Evolutionary conservation across 2,329 filamentous ascomycete species (phyloP).

Genomic region (Pseudogymnoascus sp.): DNA sequence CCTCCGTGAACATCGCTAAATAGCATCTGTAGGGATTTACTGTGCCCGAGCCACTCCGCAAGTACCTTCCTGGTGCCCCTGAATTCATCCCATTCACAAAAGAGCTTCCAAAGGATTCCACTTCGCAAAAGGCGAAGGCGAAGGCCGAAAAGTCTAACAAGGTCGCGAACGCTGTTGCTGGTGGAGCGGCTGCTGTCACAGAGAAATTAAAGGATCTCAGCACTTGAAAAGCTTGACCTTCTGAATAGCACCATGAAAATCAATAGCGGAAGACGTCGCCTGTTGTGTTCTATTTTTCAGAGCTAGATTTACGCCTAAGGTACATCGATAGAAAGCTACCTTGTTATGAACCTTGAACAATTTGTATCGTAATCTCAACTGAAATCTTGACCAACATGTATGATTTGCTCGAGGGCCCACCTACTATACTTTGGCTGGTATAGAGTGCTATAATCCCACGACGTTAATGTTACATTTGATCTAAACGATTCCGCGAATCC

Average conservation of each 20-base stretch:
- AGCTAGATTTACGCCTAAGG: neutral
- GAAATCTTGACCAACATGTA: neutral
- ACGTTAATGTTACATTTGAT: conserved; percentile 1
- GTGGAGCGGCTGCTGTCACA: conserved; percentile 24
- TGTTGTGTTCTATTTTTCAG: neutral
- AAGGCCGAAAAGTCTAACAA: conserved; percentile 27
- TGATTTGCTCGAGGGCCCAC: too few relatives aligned
- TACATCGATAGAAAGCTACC: neutral
- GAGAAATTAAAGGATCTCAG: conserved; percentile 31
- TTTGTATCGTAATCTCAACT: neutral
- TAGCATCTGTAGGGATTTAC: conserved; percentile 52
- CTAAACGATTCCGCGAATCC: neutral
- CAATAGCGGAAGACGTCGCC: neutral
- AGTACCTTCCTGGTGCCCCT: conserved; percentile 82
- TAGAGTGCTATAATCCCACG: neutral
- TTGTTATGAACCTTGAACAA: neutral
- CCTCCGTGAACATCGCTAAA: conserved; percentile 19
- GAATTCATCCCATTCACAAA: conserved; percentile 85
- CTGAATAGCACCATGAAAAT: neutral
- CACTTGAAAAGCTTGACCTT: neutral
- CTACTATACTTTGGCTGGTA: too few relatives aligned
- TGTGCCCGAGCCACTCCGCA: conserved; percentile 75
- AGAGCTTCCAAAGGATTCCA: conserved; percentile 71
- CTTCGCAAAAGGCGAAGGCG: conserved; percentile 47
- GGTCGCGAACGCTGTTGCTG: conserved; percentile 23